These are phyloP conservation scores for Nitzschia sp. DNA, from an alignment of 108 stramenopile species.

Conservation along the genomic window DNA sequence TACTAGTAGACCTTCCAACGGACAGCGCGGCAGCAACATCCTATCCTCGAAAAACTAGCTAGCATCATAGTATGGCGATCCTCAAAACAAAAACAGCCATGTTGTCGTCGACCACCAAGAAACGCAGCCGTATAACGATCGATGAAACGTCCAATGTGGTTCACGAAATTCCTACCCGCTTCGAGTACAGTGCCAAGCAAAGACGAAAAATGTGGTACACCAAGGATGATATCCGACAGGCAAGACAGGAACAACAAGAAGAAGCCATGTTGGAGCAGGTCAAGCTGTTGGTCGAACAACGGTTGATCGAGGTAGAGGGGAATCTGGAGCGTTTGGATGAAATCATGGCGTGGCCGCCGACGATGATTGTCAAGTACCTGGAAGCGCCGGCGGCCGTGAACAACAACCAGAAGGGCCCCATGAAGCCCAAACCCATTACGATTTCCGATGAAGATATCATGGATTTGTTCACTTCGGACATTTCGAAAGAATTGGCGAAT, in stretches of 20 bases:
- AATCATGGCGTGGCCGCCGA: constrained; percentile 15
- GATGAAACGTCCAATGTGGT: constrained; percentile 2
- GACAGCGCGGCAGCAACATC: too few species aligned
- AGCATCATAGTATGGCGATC: too few species aligned
- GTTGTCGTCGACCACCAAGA: too few species aligned
- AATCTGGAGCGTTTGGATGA: constrained; percentile 10
- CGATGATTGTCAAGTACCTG: constrained; percentile 9
- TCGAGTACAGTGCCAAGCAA: constrained; percentile 12
- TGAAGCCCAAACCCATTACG: constrained; percentile 3
- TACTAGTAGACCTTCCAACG: too few species aligned
- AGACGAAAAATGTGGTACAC: constrained; percentile 13
- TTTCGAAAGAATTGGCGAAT: constrained; percentile 1
- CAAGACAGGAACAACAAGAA: constrained; percentile 6
- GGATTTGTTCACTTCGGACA: constrained; percentile 14
- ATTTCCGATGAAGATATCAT: constrained; percentile 14
- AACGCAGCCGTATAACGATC: too few species aligned
- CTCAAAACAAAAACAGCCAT: too few species aligned
- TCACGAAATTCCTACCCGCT: constrained; percentile 11
- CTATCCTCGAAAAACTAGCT: too few species aligned
- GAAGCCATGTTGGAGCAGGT: constrained; percentile 15
- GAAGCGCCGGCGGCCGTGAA: not conserved
- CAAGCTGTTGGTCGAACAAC: not conserved
- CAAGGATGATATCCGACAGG: constrained; percentile 5
- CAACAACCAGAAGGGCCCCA: not conserved
- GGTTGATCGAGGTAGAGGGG: constrained; percentile 8